Percentiles rank a stretch among this genome's conserved stretches.
phyloP scores from a whole-genome alignment of 1,284 basidiomycete genomes.

The Sporisorium graminicola region DNA sequence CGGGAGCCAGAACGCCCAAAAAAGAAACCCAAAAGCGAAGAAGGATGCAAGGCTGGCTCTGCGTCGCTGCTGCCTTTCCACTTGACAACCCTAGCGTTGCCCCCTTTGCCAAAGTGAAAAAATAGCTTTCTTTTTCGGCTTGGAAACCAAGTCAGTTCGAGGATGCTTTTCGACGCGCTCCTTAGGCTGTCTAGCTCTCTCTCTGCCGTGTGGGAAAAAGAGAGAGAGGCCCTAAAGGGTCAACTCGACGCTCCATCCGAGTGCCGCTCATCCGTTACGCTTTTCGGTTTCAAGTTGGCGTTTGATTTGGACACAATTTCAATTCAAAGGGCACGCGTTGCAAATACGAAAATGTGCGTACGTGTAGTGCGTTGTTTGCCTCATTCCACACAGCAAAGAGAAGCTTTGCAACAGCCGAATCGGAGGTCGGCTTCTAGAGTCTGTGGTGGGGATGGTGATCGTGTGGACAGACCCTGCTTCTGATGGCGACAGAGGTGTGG shows the following conservation, averaged over 20 bases:
- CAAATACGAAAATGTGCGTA: constrained; percentile 17
- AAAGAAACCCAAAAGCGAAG: neutral
- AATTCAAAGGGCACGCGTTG: neutral
- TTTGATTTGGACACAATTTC: neutral
- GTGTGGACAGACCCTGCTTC: constrained; percentile 6
- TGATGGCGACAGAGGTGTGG: neutral
- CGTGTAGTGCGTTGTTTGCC: neutral
- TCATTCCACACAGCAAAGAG: neutral
- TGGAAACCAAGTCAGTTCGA: neutral
- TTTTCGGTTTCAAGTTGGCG: neutral
- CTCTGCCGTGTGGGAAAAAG: neutral
- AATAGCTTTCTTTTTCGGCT: neutral
- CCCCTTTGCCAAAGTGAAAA: neutral
- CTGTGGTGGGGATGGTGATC: constrained; percentile 5
- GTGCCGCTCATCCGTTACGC: neutral
- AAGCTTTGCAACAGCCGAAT: neutral
- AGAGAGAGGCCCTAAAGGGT: neutral
- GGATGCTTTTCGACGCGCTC: neutral
- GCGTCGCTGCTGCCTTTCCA: neutral
- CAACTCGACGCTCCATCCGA: neutral
- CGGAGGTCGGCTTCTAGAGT: neutral
- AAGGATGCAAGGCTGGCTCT: constrained; percentile 1
- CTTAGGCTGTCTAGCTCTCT: no score
- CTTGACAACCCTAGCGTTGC: neutral
- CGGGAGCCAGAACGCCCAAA: neutral